Base-by-base conservation (phyloP, 495 filamentous ascomycete species). In the Penicillium paxilli region DNA sequence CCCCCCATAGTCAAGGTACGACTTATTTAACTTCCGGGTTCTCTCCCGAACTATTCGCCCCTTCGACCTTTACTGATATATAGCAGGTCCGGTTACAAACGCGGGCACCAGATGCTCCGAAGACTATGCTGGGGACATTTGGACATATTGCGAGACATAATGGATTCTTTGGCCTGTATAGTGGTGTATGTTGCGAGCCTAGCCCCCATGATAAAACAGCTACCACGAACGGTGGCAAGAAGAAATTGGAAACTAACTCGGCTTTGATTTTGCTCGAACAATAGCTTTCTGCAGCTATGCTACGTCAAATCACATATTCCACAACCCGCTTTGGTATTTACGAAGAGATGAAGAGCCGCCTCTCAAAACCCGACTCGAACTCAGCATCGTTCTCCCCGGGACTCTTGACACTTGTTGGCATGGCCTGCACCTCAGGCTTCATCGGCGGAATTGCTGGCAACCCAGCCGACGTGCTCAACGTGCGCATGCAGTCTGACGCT, bases 401-500 rank as follows among this genome's bases (percentile, higher is more conserved):
- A 3, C 78, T 96, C 42, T 74, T 84, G 1, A 79, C 84, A 17
- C 83, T 98, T 1, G 76, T 98, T 57, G 86, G 80, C 55, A 89
- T 98, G 65, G 87, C 92, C 49, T 86, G 83, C 11, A 77, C 81
- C 17, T 95, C 94, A 2, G 94, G 94, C 42, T 88, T 96, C 69
- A 72, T 96, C 4, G 94, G 94, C 51, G 94, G 94, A 21, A 67
- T 96, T 7, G 88, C 89, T 10, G 94, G 94, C 51, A 98, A 98
- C 71, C 89, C 91, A 0, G 93, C 93, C 51, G 94, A 98, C 66
- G 89, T 98, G 10, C 80, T 97, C 52, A 98, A 98, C 73, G 94
- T 98, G 37, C 91, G 94, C 58, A 98, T 98, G 94, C 94, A 98
- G 71, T 87, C 93, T 75, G 94, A 98, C 68, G 86, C 89, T 11